A percentile compares a stretch with the other conserved stretches of the same genome.
Conservation (phyloP, 805 yeast genomes). For the Hanseniaspora lachancei region DNA sequence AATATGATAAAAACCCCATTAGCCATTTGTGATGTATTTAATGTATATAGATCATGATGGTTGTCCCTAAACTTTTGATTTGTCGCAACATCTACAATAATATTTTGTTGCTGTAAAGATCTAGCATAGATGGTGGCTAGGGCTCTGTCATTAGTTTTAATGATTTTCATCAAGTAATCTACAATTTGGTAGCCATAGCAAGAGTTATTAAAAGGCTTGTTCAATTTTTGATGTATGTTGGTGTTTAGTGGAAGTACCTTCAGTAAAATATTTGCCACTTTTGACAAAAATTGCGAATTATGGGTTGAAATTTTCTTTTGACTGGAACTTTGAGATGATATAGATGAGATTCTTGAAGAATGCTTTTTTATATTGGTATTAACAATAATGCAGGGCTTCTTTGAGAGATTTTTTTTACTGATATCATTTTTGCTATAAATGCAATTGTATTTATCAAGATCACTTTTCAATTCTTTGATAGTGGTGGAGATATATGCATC, state of each 20-base stretch:
- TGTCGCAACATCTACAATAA: conserved; percentile 90
- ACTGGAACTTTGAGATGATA: conserved; percentile 22
- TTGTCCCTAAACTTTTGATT: conserved; percentile 88
- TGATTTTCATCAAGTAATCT: conserved; percentile 71
- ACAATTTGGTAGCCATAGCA: conserved; percentile 92
- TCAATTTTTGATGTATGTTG: conserved; percentile 53
- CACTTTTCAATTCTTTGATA: not conserved
- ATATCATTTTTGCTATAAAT: not conserved
- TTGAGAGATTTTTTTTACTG: not conserved
- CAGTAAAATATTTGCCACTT: conserved; percentile 68
- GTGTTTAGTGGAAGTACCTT: conserved; percentile 59
- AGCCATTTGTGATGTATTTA: conserved; percentile 38
- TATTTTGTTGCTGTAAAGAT: conserved; percentile 83
- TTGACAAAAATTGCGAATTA: conserved; percentile 79
- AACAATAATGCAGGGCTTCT: not conserved
- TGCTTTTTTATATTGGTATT: not conserved
- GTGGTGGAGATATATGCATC: not conserved
- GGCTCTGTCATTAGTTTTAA: conserved; percentile 82
- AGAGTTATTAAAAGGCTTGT: conserved; percentile 73
- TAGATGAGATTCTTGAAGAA: conserved; percentile 1
- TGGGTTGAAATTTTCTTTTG: conserved; percentile 44
- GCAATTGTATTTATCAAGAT: not conserved
- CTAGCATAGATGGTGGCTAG: conserved; percentile 80
- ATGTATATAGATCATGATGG: conserved; percentile 72
- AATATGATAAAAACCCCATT: conserved; percentile 87